Base-by-base conservation (phyloP, 805 yeast species). In the Candida nanaspora region DNA sequence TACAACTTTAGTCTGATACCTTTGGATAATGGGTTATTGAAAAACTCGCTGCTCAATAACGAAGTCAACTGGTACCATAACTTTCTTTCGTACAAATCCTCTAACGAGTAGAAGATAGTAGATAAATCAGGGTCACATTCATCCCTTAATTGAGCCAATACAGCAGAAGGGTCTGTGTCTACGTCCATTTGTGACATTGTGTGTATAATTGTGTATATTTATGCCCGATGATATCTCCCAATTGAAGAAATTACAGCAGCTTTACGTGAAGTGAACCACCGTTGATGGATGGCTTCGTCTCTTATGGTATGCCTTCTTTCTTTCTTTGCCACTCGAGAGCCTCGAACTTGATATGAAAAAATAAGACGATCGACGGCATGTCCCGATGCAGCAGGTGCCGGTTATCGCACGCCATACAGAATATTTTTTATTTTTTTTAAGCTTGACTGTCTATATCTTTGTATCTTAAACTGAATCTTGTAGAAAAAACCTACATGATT, bases 11-110 rank as follows among this genome's bases (percentile, higher is more conserved):
- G 59, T 49, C 91, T 76, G 42, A 86, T 62, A 0, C 74, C 65
- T 29, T 59, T 62, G 13, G 84, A 69, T 22, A 68, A 68, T 8
- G 76, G 70, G 41, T 70, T 68, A 33, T 66, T 66, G 65, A 77
- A 91, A 55, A 89, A 74, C 46, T 71, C 72, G 28, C 66, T 67
- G 5, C 65, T 63, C 42, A 93, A 67, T 6, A 76, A 63, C 45
- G 76, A 75, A 2, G 96, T 86, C 57, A 93, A 73, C 68, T 93
- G 98, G 65, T 83, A 94, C 97, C 97, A 93, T 58, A 91, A 73
- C 61, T 87, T 88, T 51, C 95, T 72, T 56, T 88, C 96, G 64
- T 86, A 84, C 42, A 70, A 69, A 52, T 87, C 96, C 56, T 89
- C 97, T 57, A 91, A 74, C 40, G 76, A 74, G 55, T 76, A 80